A percentile compares a stretch with the other conserved stretches of the same genome.
phyloP scores from a whole-genome alignment of 164 flowering plant species.

The Platanus orientalis region DNA sequence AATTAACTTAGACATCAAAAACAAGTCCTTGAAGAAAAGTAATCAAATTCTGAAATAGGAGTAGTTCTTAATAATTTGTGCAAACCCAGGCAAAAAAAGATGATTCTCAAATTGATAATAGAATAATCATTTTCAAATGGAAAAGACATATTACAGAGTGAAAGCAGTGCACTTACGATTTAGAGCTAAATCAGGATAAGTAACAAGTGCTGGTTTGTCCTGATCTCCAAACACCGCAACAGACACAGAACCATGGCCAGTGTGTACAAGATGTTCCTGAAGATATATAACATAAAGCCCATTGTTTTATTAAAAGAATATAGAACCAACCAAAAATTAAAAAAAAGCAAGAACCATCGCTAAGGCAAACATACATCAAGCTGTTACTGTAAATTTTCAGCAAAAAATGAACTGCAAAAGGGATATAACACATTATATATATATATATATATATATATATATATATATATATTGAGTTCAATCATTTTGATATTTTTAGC shows the following conservation, averaged over 20 bases:
- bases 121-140: background rate
- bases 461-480: no score
- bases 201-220: conserved; percentile 84
- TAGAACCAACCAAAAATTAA: background rate
- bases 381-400: no score
- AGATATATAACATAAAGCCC: conserved; percentile 10
- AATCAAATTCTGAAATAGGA: background rate
- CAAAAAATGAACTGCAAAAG: no score
- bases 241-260: conserved; percentile 73
- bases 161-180: conserved; percentile 53
- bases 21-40: background rate
- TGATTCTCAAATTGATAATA: no score
- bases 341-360: background rate
- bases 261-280: conserved; percentile 71
- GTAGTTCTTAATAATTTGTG: background rate
- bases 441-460: no score
- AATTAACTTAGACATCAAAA: background rate
- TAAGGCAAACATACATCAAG: background rate
- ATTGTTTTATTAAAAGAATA: background rate
- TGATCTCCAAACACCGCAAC: conserved; percentile 80
- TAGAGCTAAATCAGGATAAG: conserved; percentile 93
- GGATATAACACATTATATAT: no score
- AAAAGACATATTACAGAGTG: background rate
- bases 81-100: background rate
- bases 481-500: background rate